Percentiles rank a stretch among this genome's conserved stretches.
Evolutionary conservation across 1,139 yeast genomes (phyloP).

Genomic region (Wickerhamomyces sp.): DNA sequence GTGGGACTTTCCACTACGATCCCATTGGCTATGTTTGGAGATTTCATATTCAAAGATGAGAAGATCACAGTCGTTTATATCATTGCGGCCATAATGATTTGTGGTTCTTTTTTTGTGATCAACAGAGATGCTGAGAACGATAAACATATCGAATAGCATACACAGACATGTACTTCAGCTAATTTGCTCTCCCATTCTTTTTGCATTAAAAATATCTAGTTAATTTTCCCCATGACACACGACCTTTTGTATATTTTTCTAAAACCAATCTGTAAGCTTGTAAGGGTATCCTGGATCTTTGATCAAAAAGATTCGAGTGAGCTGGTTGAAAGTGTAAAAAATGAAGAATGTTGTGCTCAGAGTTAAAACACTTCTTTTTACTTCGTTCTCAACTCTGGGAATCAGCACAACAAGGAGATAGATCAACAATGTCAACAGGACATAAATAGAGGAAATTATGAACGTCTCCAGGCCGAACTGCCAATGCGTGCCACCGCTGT

Average conservation of each 20-base stretch:
- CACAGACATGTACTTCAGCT: not conserved
- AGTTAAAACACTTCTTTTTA: conserved; percentile 16
- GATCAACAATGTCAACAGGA: conserved; percentile 35
- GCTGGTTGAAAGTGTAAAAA: conserved; percentile 29
- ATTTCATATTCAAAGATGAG: conserved; percentile 66
- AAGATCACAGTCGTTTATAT: conserved; percentile 57
- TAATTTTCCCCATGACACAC: too few species aligned
- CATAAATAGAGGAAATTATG: conserved; percentile 44
- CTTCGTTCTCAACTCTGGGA: conserved; percentile 18
- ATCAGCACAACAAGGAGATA: conserved; percentile 32
- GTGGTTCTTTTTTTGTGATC: conserved; percentile 77
- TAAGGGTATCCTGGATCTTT: conserved; percentile 38
- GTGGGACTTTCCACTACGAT: conserved; percentile 91
- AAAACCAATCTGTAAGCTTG: conserved; percentile 13
- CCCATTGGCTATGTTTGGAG: conserved; percentile 93
- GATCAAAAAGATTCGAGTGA: conserved; percentile 29
- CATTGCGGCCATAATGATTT: conserved; percentile 75
- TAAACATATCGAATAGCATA: conserved; percentile 18
- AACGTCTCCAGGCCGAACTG: conserved; percentile 68
- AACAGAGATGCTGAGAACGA: conserved; percentile 73
- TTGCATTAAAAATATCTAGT: too few species aligned
- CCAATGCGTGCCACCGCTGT: conserved; percentile 59
- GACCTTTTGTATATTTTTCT: too few species aligned
- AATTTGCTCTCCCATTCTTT: too few species aligned
- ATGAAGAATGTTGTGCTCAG: conserved; percentile 23